These are phyloP conservation scores for Microascus cirrosus DNA, from an alignment of 2,329 filamentous ascomycete species.

Conservation along the genomic window DNA sequence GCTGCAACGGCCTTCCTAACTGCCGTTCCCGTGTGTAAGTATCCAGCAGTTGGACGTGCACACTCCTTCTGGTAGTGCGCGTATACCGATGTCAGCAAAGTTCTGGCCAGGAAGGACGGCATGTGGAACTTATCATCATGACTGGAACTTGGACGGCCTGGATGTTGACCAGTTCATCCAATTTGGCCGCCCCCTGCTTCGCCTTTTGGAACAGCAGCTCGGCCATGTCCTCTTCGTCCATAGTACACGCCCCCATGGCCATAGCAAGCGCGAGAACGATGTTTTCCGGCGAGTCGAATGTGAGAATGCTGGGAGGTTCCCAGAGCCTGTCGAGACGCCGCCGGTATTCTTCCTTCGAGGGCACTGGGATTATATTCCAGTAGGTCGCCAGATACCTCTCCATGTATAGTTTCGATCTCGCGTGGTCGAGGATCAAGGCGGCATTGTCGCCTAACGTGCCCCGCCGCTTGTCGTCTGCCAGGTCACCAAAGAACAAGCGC, in stretches of 20 bases:
- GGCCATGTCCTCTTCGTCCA: constrained; percentile 24
- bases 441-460: constrained; percentile 12
- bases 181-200: constrained; percentile 20
- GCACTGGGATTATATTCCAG: constrained; percentile 24
- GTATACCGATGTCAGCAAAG: constrained; percentile 11
- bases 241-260: constrained; percentile 23
- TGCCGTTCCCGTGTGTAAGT: constrained; percentile 26
- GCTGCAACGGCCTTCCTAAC: constrained; percentile 28
- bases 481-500: constrained; percentile 20
- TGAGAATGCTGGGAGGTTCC: constrained; percentile 14
- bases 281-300: constrained; percentile 20
- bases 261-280: constrained; percentile 25
- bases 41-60: constrained; percentile 28
- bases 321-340: constrained; percentile 22
- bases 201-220: constrained; percentile 30
- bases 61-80: constrained; percentile 30
- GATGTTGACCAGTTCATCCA: constrained; percentile 31
- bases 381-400: constrained; percentile 27
- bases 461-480: constrained; percentile 17
- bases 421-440: constrained; percentile 24
- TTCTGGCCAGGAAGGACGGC: background rate
- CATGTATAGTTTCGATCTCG: constrained; percentile 23
- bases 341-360: constrained; percentile 20
- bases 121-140: constrained; percentile 27
- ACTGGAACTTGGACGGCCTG: constrained; percentile 29